These are phyloP conservation scores for Botrytis galanthina DNA, from an alignment of 2,329 filamentous ascomycete species.

Conservation along the genomic window DNA sequence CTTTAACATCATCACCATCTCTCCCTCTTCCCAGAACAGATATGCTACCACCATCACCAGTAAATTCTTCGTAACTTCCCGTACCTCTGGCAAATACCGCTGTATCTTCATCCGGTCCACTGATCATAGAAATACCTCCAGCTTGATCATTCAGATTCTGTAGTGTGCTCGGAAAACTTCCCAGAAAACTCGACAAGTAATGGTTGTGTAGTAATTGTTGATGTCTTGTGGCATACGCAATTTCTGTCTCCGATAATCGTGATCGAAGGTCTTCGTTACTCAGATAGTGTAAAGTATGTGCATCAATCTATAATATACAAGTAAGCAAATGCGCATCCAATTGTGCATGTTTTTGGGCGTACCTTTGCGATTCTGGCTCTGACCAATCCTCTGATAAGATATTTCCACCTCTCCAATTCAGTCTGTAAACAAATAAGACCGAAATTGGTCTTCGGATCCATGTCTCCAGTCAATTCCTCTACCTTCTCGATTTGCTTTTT, in stretches of 20 bases:
- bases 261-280: conserved; percentile 52
- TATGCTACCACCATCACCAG: conserved; percentile 76
- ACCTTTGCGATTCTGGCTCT: conserved; percentile 21
- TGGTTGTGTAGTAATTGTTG: conserved; percentile 81
- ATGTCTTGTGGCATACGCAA: conserved; percentile 79
- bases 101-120: conserved; percentile 75
- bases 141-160: conserved; percentile 87
- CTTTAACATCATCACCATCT: conserved; percentile 59
- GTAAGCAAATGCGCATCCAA: conserved; percentile 63
- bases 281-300: conserved; percentile 71
- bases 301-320: conserved; percentile 86
- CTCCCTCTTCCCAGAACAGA: conserved; percentile 72
- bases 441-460: conserved; percentile 91
- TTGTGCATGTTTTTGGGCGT: neutral
- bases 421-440: conserved; percentile 93
- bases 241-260: conserved; percentile 73
- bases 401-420: conserved; percentile 92
- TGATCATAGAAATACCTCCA: conserved; percentile 89
- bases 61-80: conserved; percentile 53
- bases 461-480: conserved; percentile 75
- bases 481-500: conserved; percentile 68
- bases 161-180: conserved; percentile 73
- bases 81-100: conserved; percentile 80
- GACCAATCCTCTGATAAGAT: conserved; percentile 55
- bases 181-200: conserved; percentile 81